A percentile compares a stretch with the other conserved stretches of the same genome.
phyloP scores from a whole-genome alignment of 352 stramenopile genomes.

The Phytophthora multivora region DNA sequence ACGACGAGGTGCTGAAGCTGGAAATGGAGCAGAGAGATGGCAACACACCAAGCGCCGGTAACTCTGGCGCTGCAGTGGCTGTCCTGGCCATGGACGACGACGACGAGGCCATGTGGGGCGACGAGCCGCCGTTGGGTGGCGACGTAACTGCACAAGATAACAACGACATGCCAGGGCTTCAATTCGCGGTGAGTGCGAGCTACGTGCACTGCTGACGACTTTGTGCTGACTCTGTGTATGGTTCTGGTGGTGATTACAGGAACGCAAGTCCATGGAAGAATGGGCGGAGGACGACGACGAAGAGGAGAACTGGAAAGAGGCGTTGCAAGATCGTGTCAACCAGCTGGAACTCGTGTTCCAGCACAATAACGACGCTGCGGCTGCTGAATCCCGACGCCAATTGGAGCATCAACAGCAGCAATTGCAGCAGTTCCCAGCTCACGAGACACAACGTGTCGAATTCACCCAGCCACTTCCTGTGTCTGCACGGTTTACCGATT shows the following conservation, averaged over 20 bases:
- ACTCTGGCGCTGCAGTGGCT: conserved; percentile 2
- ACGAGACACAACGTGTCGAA: conserved; percentile 11
- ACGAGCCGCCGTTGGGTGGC: conserved; percentile 33
- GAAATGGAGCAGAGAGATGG: conserved; percentile 24
- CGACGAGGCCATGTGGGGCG: conserved; percentile 58
- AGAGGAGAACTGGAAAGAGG: conserved; percentile 81
- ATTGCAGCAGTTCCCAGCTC: conserved; percentile 5
- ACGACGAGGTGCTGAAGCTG: conserved; percentile 30
- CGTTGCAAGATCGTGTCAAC: conserved; percentile 77
- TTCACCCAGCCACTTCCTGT: conserved; percentile 26
- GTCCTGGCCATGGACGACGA: conserved; percentile 31
- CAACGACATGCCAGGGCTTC: conserved; percentile 22
- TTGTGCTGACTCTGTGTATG: conserved; percentile 9
- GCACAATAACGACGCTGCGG: conserved; percentile 34
- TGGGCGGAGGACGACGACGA: conserved; percentile 84
- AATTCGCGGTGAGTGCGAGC: conserved; percentile 32
- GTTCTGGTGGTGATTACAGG: conserved; percentile 22
- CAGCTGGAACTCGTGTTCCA: conserved; percentile 71
- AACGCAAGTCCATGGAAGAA: conserved; percentile 67
- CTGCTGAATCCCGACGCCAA: conserved; percentile 16
- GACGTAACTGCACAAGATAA: conserved; percentile 18
- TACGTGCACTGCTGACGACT: neutral
- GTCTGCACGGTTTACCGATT: conserved; percentile 13
- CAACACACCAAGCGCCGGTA: neutral
- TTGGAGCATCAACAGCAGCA: conserved; percentile 25